Conservation (phyloP, 768 basidiomycete genomes). For the Amanita rimosa region DNA sequence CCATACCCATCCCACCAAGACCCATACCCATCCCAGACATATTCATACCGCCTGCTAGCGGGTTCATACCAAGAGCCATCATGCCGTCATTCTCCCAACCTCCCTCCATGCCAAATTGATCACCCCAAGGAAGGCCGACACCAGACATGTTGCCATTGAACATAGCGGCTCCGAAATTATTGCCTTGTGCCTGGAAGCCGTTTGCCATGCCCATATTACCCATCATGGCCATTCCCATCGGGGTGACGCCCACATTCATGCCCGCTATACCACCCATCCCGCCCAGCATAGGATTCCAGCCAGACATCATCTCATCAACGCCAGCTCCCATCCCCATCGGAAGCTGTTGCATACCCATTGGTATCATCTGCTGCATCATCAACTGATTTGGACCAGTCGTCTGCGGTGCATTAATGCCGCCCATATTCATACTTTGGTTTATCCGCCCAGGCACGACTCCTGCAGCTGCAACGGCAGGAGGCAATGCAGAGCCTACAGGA, state of each 20-base stretch:
- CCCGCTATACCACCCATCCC: conserved; percentile 24
- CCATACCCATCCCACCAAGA: conserved; percentile 28
- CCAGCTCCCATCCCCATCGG: conserved; percentile 7
- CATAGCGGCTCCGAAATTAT: conserved; percentile 12
- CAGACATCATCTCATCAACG: conserved; percentile 25
- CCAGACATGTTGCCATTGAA: conserved; percentile 24
- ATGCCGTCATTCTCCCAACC: conserved; percentile 25
- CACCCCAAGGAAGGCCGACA: conserved; percentile 22
- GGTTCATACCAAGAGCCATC: conserved; percentile 21
- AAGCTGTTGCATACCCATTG: conserved; percentile 21
- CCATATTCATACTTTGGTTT: conserved; percentile 6
- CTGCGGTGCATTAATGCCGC: conserved; percentile 2
- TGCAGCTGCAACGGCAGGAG: conserved; percentile 5
- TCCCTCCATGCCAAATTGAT: conserved; percentile 20
- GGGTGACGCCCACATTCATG: conserved; percentile 17
- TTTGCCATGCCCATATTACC: conserved; percentile 16
- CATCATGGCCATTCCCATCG: conserved; percentile 18
- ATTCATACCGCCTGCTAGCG: conserved; percentile 28
- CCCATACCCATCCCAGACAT: conserved; percentile 36
- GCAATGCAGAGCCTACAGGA: conserved; percentile 1
- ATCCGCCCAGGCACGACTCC: conserved; percentile 10
- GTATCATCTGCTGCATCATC: conserved; percentile 30
- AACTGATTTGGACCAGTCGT: conserved; percentile 15
- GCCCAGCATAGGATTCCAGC: conserved; percentile 24
- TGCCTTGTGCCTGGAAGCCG: conserved; percentile 10